Base-by-base conservation (phyloP, 805 yeast species). In the Cyberlindnera xishuangbannaensis region DNA sequence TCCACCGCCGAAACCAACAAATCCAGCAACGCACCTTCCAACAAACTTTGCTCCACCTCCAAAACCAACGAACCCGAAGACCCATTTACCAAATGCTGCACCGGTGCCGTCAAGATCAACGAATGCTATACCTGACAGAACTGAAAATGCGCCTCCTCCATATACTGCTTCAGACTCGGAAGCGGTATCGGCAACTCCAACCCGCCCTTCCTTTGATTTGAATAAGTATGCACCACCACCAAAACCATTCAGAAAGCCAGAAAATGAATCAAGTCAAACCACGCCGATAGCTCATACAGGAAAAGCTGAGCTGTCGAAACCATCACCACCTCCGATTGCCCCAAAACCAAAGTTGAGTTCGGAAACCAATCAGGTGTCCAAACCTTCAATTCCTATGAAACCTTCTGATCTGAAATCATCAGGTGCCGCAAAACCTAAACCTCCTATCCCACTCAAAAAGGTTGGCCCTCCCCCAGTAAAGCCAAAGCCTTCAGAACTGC, bases 31-130 rank as follows among this genome's bases (percentile, higher is more conserved):
- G 7, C 34, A 31, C 10, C 44, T 27, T 10, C 13, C 28, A 22
- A 34, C 28, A 17, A 25, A 31, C 12, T 42, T 51, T 26, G 46
- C 50, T 11, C 51, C 56, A 16, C 59, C 59, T 15, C 56, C 58
- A 19, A 44, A 29, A 16, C 51, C 45, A 18, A 31, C 43, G 12
- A 43, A 37, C 21, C 41, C 43, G 6, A 13, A 20, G 15, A 28
- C 31, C 6, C 34, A 31, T 12, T 41, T 27, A 10, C 13, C 28
- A 22, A 34, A n/a, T n/a, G n/a, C n/a, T n/a, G n/a, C n/a, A n/a
- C n/a, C n/a, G n/a, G n/a, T n/a, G n/a, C n/a, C n/a, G n/a, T n/a
- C n/a, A n/a, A n/a, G n/a, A n/a, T n/a, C n/a, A n/a, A n/a, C n/a
- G n/a, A n/a, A n/a, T n/a, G 15, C 18, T n/a, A 24, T 15, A 17